phyloP scores from a whole-genome alignment of 192 early-diverging fungal genomes.

The Umbelopsis ramanniana region DNA sequence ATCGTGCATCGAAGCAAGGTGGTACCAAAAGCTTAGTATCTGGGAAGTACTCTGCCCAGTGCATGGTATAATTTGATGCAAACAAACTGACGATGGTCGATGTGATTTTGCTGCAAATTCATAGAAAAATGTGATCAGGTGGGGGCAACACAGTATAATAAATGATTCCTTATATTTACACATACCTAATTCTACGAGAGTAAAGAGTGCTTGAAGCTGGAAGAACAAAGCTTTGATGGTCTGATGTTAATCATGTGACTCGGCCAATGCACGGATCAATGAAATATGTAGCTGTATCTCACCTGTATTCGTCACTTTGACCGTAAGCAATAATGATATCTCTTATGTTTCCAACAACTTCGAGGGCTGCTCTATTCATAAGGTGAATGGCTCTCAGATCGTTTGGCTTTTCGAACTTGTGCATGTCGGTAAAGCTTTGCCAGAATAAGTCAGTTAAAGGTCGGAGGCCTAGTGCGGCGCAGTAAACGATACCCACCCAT shows the following conservation, averaged over 20 bases:
- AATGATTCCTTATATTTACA: neutral
- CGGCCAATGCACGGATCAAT: neutral
- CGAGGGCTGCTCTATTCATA: slow-evolving; percentile 81
- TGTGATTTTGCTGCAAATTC: slow-evolving; percentile 69
- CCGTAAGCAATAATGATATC: slow-evolving; percentile 90
- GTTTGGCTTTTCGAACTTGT: slow-evolving; percentile 81
- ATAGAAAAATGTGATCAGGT: neutral
- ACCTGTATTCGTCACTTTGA: slow-evolving; percentile 91
- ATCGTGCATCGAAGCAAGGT: slow-evolving; percentile 91
- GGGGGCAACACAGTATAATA: neutral
- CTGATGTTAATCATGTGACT: neutral
- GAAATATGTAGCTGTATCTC: slow-evolving; percentile 1
- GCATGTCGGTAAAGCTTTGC: slow-evolving; percentile 73
- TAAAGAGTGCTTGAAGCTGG: slow-evolving; percentile 65
- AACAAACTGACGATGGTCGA: slow-evolving; percentile 86
- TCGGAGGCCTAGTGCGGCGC: neutral
- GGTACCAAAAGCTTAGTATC: slow-evolving; percentile 69
- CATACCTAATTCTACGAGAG: slow-evolving; percentile 67
- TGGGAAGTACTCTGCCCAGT: slow-evolving; percentile 79
- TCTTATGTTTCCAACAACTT: slow-evolving; percentile 79
- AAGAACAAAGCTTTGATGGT: slow-evolving; percentile 72
- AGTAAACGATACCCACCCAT: slow-evolving; percentile 50
- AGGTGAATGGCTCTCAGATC: slow-evolving; percentile 76
- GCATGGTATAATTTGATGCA: slow-evolving; percentile 82
- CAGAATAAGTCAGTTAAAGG: neutral